Base-by-base conservation (phyloP, 1,139 yeast genomes). In the Blastobotrys serpentis region DNA sequence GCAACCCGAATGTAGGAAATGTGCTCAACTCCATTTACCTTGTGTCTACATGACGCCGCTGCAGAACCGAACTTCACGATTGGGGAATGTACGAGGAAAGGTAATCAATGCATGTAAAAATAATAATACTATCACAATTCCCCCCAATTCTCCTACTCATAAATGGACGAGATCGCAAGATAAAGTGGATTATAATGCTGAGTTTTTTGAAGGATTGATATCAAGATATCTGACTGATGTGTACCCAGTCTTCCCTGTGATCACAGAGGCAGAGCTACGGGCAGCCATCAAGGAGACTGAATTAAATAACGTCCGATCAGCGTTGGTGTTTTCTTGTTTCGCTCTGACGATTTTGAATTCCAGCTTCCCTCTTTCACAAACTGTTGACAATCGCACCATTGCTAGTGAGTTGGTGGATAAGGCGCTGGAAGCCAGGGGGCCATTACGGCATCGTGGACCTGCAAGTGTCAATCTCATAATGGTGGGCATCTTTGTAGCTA, bases 191-290 rank as follows among this genome's bases (percentile, higher is more conserved):
- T 40, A 40, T 40, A 49, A 37, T 37, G 39, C 39, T 21, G 45
- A 36, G 10, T 54, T 47, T 23, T 55, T 55, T 39, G 13, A 19
- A 29, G n/a, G 38, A 2, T 42, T 47, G 26, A 16, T 53, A 3
- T 36, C 46, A 5, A 43, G 38, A 14, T 56, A 53, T 37, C 46
- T 43, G 29, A 36, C 47, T 13, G 21, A 34, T 23, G 46, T 55
- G 13, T 56, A 52, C 43, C 58, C 59, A 2, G 52, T 55, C 13
- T 55, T 53, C 42, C 59, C 59, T 1, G 43, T 53, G 8, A 44
- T 55, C 26, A 25, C 52, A 2, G 52, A 48, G 25, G 30, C 34
- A 2, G 58, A 55, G 39, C 34, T 55, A 11, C 42, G 46, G 11
- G 43, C 42, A 26, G 43, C 51, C 7, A 47, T 54, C 8, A 46